Base-by-base conservation (phyloP, 768 basidiomycete genomes). In the Tephrocybe rancida region DNA sequence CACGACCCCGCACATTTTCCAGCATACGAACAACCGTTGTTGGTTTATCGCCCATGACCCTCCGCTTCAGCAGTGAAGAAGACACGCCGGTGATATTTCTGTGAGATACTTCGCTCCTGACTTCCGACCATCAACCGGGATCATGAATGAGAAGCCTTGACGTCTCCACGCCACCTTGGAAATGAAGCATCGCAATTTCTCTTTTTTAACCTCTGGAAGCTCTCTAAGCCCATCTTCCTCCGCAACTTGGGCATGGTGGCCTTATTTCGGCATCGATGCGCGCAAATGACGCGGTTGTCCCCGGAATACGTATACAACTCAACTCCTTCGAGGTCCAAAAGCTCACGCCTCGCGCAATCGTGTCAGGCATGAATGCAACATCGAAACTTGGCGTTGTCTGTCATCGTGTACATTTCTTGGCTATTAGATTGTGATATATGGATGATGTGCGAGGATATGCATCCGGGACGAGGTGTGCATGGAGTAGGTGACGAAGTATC, bases 1-100 rank as follows among this genome's bases (percentile, higher is more conserved):
- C 16, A 14, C 8, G 6, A 34, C n/a, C 27, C 52, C 46, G 52
- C 22, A 54, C 38, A 59, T 56, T 54, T 30, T 52, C 57, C 60
- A 52, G 58, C 26, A 41, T 50, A 56, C 43, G 35, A 39, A 52
- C 41, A 49, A 50, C 27, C 19, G 22, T 46, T 41, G 39, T 39
- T 41, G 5, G 18, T 6, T 24, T 47, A 24, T 38, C 5, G 24
- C 29, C 27, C 1, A 16, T 18, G 14, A 9, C n/a, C 29, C 39
- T 24, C 38, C 18, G 16, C 16, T n/a, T 22, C 1, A 19, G 43
- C 13, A 9, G 3, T 24, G 27, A 51, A 51, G 19, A 21, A 44
- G 37, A 24, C 11, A 16, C 19, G 13, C 25, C 37, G 41, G 34
- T 27, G 19, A 44, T 26, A 46, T 16, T 5, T 19, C 10, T 30